phyloP scores from a whole-genome alignment of 2,329 filamentous ascomycete genomes.

The Paracamarosporium sp. region DNA sequence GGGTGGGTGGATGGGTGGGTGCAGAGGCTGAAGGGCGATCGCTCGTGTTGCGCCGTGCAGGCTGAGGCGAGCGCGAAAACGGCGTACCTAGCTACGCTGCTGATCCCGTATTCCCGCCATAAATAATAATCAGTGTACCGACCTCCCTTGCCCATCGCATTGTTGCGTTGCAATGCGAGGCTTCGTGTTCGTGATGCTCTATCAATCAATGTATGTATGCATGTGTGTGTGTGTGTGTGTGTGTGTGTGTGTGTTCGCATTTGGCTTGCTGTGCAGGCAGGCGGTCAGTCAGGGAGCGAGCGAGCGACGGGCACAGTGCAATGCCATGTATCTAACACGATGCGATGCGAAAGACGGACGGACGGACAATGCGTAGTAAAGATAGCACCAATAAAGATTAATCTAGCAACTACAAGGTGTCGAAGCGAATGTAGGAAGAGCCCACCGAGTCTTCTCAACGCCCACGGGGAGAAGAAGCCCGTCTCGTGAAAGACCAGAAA shows the following conservation, averaged over 20 bases:
- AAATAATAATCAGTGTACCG: background rate
- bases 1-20: no score
- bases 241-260: background rate
- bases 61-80: background rate
- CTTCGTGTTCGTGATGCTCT: conserved; percentile 8
- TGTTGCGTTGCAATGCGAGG: background rate
- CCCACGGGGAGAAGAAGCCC: background rate
- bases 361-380: background rate
- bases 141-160: background rate
- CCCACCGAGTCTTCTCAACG: background rate
- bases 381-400: conserved; percentile 1
- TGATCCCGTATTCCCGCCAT: background rate
- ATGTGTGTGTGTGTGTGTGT: background rate
- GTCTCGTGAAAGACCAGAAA: background rate
- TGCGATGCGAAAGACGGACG: background rate
- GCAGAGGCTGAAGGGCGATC: background rate
- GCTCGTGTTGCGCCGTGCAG: background rate
- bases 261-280: background rate
- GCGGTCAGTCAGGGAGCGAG: no score
- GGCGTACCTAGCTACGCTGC: no score
- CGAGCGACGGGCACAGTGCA: background rate
- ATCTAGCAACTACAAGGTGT: background rate
- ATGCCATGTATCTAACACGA: no score
- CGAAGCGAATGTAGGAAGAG: conserved; percentile 3
- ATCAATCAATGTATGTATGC: no score